phyloP scores from a whole-genome alignment of 352 stramenopile species.

The Phytophthora brassicae region DNA sequence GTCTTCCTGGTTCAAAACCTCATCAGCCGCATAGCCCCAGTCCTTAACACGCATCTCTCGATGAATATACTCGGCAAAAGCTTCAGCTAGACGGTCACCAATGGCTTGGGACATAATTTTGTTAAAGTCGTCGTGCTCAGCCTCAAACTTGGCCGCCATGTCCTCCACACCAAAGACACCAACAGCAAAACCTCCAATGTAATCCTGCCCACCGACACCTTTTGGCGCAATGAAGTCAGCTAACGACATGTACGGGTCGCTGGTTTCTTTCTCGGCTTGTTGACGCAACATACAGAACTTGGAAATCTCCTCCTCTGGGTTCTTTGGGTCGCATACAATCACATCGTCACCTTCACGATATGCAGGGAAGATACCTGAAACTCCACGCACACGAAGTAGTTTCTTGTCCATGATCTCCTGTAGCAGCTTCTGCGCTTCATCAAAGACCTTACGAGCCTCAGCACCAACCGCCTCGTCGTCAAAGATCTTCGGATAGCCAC shows the following conservation, averaged over 20 bases:
- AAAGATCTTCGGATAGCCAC: slow-evolving; percentile 98
- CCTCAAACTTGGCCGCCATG: slow-evolving; percentile 92
- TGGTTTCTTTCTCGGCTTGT: slow-evolving; percentile 96
- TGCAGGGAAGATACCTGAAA: slow-evolving; percentile 95
- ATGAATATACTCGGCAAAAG: slow-evolving; percentile 97
- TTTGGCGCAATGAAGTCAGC: slow-evolving; percentile 94
- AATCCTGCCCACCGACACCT: slow-evolving; percentile 55
- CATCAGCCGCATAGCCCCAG: slow-evolving; percentile 95
- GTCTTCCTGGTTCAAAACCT: slow-evolving; percentile 91
- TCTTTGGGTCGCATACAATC: slow-evolving; percentile 91
- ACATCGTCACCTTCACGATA: slow-evolving; percentile 94
- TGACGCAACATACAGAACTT: slow-evolving; percentile 98
- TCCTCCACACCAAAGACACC: slow-evolving; percentile 96
- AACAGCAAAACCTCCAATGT: slow-evolving; percentile 96
- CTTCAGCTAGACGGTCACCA: slow-evolving; percentile 72
- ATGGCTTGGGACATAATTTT: slow-evolving; percentile 97
- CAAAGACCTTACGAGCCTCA: slow-evolving; percentile 97
- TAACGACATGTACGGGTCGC: slow-evolving; percentile 94
- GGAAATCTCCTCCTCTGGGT: slow-evolving; percentile 60
- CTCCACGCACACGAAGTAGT: slow-evolving; percentile 88
- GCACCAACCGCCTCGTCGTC: slow-evolving; percentile 93
- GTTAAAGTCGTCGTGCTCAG: slow-evolving; percentile 96
- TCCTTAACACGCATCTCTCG: slow-evolving; percentile 94
- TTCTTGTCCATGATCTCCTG: slow-evolving; percentile 94
- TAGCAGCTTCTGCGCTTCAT: slow-evolving; percentile 95